A percentile compares a stretch with the other conserved stretches of the same genome.
Conservation (phyloP, 1,139 yeast species). For the Hansenula anomala region DNA sequence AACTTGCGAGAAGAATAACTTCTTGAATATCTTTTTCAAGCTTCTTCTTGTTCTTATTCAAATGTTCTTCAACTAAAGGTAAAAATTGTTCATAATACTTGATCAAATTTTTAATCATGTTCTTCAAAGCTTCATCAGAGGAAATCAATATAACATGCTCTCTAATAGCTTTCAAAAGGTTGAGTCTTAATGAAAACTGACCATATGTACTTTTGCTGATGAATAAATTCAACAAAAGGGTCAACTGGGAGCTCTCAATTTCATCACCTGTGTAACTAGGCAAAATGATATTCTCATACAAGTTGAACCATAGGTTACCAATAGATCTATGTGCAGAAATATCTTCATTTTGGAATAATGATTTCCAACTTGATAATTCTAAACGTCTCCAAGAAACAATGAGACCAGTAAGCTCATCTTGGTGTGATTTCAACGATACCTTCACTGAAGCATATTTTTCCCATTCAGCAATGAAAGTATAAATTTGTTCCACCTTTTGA, state of each 20-base stretch:
- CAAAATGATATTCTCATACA: conserved; percentile 69
- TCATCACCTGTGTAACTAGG: conserved; percentile 35
- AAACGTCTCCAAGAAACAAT: conserved; percentile 89
- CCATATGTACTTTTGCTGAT: conserved; percentile 75
- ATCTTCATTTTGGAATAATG: conserved; percentile 69
- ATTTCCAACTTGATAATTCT: conserved; percentile 83
- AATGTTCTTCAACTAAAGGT: conserved; percentile 39
- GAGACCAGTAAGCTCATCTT: conserved; percentile 55
- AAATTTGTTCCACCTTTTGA: conserved; percentile 82
- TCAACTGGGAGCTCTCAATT: conserved; percentile 34
- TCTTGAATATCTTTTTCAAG: conserved; percentile 81
- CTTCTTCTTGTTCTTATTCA: conserved; percentile 42
- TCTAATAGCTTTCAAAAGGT: conserved; percentile 57
- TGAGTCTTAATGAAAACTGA: conserved; percentile 57
- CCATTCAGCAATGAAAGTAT: conserved; percentile 85
- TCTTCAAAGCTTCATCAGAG: conserved; percentile 17
- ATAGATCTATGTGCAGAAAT: conserved; percentile 40
- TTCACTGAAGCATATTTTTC: conserved; percentile 84
- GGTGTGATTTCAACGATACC: conserved; percentile 55
- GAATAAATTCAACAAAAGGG: conserved; percentile 73
- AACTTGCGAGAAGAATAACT: conserved; percentile 82
- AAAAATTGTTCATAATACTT: conserved; percentile 64
- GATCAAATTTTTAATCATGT: conserved; percentile 58
- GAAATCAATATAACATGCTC: conserved; percentile 37
- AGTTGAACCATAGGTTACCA: conserved; percentile 89